phyloP scores from a whole-genome alignment of 2,329 filamentous ascomycete species.

The Colletotrichum sp. region DNA sequence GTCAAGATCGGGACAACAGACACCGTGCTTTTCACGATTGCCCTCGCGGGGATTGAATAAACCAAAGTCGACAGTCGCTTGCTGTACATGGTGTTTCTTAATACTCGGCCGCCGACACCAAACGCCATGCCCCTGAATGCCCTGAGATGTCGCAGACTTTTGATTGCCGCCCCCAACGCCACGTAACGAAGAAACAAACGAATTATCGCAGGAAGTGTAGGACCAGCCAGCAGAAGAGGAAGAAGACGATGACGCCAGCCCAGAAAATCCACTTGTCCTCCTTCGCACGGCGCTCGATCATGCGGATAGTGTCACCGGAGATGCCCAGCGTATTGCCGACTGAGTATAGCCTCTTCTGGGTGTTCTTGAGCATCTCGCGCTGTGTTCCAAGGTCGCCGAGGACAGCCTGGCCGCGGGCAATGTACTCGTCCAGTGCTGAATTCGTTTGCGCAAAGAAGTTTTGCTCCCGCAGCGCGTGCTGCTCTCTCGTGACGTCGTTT shows the following conservation, averaged over 20 bases:
- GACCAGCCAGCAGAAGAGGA: slow-evolving; percentile 90
- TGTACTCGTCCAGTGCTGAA: slow-evolving; percentile 88
- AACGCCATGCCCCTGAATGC: slow-evolving; percentile 14
- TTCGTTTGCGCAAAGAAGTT: slow-evolving; percentile 85
- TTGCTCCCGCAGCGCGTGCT: slow-evolving; percentile 87
- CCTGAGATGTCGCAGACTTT: background rate
- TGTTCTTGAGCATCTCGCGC: slow-evolving; percentile 92
- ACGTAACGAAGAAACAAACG: background rate
- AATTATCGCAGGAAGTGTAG: slow-evolving; percentile 79
- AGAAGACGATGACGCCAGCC: slow-evolving; percentile 84
- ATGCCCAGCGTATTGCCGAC: slow-evolving; percentile 94
- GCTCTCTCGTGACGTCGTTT: slow-evolving; percentile 74
- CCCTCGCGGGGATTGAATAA: slow-evolving; percentile 45
- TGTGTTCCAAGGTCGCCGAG: slow-evolving; percentile 88
- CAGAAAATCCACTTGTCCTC: slow-evolving; percentile 99
- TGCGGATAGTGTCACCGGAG: slow-evolving; percentile 94
- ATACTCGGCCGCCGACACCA: background rate
- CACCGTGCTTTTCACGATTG: slow-evolving; percentile 78
- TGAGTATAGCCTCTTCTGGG: slow-evolving; percentile 87
- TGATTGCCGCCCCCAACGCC: background rate
- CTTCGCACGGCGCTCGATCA: slow-evolving; percentile 89
- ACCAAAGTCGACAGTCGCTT: slow-evolving; percentile 10
- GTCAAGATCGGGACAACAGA: slow-evolving; percentile 68
- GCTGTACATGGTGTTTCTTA: background rate
- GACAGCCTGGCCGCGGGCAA: slow-evolving; percentile 89